A percentile compares a stretch with the other conserved stretches of the same genome.
Evolutionary conservation across 2,329 filamentous ascomycete species (phyloP).

Genomic region (Alternaria arborescens): DNA sequence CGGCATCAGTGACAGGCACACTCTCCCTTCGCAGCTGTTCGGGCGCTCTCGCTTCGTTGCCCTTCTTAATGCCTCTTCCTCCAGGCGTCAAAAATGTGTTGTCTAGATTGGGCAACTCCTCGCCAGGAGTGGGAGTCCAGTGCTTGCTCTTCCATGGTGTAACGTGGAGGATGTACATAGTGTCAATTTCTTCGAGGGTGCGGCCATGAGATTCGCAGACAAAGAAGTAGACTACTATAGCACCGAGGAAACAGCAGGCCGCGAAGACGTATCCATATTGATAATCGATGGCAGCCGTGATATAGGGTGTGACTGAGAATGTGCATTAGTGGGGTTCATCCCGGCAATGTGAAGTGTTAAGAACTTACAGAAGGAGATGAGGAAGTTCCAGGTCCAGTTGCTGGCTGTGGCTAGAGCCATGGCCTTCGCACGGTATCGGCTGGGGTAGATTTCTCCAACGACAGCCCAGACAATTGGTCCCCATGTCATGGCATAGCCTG

Average conservation of each 20-base stretch:
- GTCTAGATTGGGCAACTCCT: slow-evolving; percentile 46
- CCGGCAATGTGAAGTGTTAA: too few relatives aligned
- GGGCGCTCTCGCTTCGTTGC: slow-evolving; percentile 40
- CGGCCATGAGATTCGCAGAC: slow-evolving; percentile 77
- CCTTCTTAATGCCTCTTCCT: slow-evolving; percentile 47
- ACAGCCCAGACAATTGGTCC: slow-evolving; percentile 76
- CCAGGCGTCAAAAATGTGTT: slow-evolving; percentile 47
- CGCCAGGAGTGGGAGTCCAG: slow-evolving; percentile 56
- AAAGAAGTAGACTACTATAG: slow-evolving; percentile 77
- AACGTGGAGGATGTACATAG: slow-evolving; percentile 72
- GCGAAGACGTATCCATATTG: slow-evolving; percentile 80
- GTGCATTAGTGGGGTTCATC: background rate
- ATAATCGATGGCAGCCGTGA: slow-evolving; percentile 75
- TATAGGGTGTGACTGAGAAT: slow-evolving; percentile 72
- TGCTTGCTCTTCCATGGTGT: slow-evolving; percentile 68
- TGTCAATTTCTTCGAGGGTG: slow-evolving; percentile 79
- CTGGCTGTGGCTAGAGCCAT: slow-evolving; percentile 57
- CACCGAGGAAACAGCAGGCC: slow-evolving; percentile 71
- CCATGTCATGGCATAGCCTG: slow-evolving; percentile 74
- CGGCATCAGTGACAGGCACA: slow-evolving; percentile 22
- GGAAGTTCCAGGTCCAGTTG: slow-evolving; percentile 57
- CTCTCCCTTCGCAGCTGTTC: slow-evolving; percentile 34
- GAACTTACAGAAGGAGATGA: slow-evolving; percentile 63
- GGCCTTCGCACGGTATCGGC: slow-evolving; percentile 58
- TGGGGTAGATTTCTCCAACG: slow-evolving; percentile 71